Conservation (phyloP, 371 early-diverging fungal species). For the Actinomortierella ambigua region DNA sequence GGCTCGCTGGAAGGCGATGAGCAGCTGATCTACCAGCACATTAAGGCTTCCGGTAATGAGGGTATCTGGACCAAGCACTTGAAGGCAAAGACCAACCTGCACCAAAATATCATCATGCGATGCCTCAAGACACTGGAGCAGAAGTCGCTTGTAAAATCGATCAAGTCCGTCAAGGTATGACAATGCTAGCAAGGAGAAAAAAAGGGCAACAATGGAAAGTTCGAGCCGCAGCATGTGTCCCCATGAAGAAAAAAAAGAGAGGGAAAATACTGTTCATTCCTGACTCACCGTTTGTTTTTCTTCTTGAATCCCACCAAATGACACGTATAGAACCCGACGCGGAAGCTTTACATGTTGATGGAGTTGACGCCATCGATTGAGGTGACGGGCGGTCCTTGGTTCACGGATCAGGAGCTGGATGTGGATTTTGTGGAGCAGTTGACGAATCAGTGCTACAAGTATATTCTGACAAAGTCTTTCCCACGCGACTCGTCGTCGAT, state of each 20-base stretch:
- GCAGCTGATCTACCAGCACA: constrained; percentile 77
- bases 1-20: constrained; percentile 49
- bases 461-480: constrained; percentile 74
- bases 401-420: constrained; percentile 96
- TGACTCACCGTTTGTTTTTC: too few relatives aligned
- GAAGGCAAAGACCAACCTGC: constrained; percentile 85
- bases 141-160: constrained; percentile 85
- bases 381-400: constrained; percentile 98
- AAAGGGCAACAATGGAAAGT: background rate
- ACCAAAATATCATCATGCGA: constrained; percentile 80
- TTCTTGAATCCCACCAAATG: background rate
- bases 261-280: too few relatives aligned
- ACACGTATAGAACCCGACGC: constrained; percentile 71
- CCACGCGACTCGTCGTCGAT: constrained; percentile 65
- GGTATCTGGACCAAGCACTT: constrained; percentile 93
- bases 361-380: constrained; percentile 90
- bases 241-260: background rate
- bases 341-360: constrained; percentile 94
- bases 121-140: constrained; percentile 86
- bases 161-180: constrained; percentile 89
- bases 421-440: constrained; percentile 91
- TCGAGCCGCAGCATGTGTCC: too few relatives aligned
- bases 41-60: constrained; percentile 81
- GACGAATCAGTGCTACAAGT: constrained; percentile 75
- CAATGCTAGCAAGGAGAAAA: constrained; percentile 6